phyloP scores from a whole-genome alignment of 228 moss, liverwort and hornwort genomes.

The Sphagnum magellanicum region DNA sequence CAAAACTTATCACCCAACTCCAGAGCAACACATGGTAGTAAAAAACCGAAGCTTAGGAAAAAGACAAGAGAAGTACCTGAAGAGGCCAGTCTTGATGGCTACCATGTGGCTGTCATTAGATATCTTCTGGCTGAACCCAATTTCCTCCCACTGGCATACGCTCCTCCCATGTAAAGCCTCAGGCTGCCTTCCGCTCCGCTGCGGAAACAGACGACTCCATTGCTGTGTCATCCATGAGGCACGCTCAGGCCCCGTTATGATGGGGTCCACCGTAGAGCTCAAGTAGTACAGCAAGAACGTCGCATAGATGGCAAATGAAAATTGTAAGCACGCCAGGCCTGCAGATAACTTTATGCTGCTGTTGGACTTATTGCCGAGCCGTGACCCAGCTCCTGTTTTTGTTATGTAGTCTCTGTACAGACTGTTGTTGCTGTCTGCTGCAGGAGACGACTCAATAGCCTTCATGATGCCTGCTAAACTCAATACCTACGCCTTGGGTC shows the following conservation, averaged over 20 bases:
- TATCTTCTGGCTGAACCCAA: slow-evolving; percentile 65
- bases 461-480: no score
- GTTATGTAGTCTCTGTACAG: no score
- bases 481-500: no score
- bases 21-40: no score
- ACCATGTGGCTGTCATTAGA: slow-evolving; percentile 56
- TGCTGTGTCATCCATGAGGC: slow-evolving; percentile 62
- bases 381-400: no score
- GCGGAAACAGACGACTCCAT: slow-evolving; percentile 46
- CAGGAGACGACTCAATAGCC: no score
- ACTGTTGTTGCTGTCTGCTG: no score
- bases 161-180: background rate
- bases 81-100: slow-evolving; percentile 51
- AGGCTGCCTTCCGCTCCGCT: slow-evolving; percentile 2
- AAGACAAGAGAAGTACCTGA: slow-evolving; percentile 8
- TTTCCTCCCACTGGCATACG: slow-evolving; percentile 49
- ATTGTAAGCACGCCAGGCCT: slow-evolving; percentile 60
- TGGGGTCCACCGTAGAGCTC: slow-evolving; percentile 51
- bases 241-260: slow-evolving; percentile 36
- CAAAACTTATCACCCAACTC: no score
- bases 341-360: slow-evolving; percentile 36
- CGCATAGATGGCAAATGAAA: slow-evolving; percentile 69
- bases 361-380: no score
- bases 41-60: background rate
- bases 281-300: slow-evolving; percentile 71